These are phyloP conservation scores for Termitomyces sp. DNA, from an alignment of 768 basidiomycete species.

Conservation along the genomic window DNA sequence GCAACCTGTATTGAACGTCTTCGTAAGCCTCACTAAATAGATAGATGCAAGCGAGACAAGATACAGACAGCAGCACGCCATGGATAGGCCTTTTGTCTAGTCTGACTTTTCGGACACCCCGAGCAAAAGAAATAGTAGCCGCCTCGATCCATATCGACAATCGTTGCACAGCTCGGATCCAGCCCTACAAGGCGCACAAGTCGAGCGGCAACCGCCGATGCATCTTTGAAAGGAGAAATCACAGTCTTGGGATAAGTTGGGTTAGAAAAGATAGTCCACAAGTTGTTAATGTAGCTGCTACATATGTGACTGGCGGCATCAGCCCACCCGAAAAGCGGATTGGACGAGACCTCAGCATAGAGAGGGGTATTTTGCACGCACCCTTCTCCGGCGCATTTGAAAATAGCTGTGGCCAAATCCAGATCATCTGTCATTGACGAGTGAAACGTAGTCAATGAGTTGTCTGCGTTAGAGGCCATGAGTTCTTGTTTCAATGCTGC, in stretches of 20 bases:
- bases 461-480: neutral
- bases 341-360: neutral
- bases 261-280: too few relatives aligned
- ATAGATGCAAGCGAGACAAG: neutral
- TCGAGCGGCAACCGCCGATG: neutral
- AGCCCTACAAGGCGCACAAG: constrained; percentile 6
- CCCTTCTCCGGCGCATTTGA: constrained; percentile 1
- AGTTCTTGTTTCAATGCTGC: neutral
- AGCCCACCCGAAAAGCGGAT: constrained; percentile 11
- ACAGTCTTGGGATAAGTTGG: neutral
- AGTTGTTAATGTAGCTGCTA: neutral
- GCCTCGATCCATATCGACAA: constrained; percentile 6
- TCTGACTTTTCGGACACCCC: neutral
- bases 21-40: neutral
- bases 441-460: neutral
- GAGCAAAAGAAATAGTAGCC: constrained; percentile 7
- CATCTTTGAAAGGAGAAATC: neutral
- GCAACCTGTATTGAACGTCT: constrained; percentile 1
- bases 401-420: constrained; percentile 10
- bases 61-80: constrained; percentile 13
- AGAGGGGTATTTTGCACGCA: neutral
- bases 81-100: neutral
- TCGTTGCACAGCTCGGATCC: constrained; percentile 1
- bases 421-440: constrained; percentile 3
- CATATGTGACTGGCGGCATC: constrained; percentile 3